Base-by-base conservation (phyloP, 495 filamentous ascomycete species). In the Sphaerosporella brunnea region DNA sequence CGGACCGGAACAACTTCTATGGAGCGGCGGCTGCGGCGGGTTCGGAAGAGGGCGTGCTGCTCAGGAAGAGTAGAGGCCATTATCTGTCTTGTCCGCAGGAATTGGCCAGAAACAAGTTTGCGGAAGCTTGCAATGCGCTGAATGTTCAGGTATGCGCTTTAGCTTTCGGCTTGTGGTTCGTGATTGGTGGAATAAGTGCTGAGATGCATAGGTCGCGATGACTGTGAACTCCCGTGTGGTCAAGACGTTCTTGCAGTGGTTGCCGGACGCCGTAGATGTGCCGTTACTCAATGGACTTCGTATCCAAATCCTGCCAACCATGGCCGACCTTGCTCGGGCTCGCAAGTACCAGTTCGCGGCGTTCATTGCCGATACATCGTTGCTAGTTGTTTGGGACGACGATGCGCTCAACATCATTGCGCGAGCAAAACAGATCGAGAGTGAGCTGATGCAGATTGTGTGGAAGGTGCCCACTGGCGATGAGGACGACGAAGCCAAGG, bases 301-400 rank as follows among this genome's bases (percentile, higher is more conserved):
- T 3, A 73, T 84, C 19, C 80, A 84, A 54, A 78, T 84, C 38
- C 61, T 84, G 11, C 78, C 78, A 0, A 77, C 77, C 1, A 70
- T 84, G 35, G 70, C 77, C 11, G 77, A 82, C 56, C 66, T 84
- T 28, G 67, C 74, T 2, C 65, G 72, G 30, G 79, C 78, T 11
- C 65, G 78, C 48, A 84, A 80, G 54, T 72, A 80, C 60, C 80
- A 84, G 58, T 83, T 80, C 41, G 80, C 80, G 21, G 80, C 80
- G 43, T 84, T 84, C 54, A 71, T 84, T 32, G 78, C 78, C 2
- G 73, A 71, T 15, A 78, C 80, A 40, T 68, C 69, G 2, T 58
- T 84, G 15, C 62, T 84, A 1, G 68, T 84, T 0, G 80, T 84
- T 3, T 84, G 80, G 80, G 80, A 84, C 44, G 80, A 84, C 49